Conservation (phyloP, 495 filamentous ascomycete genomes). For the Neurospora discreta region DNA sequence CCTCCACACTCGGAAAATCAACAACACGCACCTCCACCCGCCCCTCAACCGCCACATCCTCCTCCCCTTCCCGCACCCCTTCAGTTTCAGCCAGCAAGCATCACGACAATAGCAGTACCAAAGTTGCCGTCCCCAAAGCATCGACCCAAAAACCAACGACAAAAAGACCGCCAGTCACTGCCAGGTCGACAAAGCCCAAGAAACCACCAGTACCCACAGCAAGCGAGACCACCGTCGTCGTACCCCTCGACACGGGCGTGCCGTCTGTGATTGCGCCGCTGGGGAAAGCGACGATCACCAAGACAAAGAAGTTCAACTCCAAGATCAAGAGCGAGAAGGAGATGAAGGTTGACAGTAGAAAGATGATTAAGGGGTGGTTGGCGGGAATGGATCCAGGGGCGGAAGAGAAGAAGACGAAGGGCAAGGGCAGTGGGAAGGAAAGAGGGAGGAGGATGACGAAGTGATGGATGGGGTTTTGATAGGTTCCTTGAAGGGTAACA, state of each 20-base stretch:
- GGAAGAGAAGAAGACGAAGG: neutral
- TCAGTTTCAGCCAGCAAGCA: neutral
- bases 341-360: slow-evolving; percentile 13
- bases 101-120: neutral
- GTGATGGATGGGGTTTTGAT: neutral
- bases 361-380: slow-evolving; percentile 13
- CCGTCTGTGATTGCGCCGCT: neutral
- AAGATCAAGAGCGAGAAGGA: slow-evolving; percentile 17
- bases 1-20: neutral
- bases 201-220: neutral
- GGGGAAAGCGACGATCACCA: neutral
- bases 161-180: neutral
- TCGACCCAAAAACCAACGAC: neutral
- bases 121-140: neutral
- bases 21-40: neutral
- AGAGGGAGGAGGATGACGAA: neutral
- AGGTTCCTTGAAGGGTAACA: neutral
- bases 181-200: neutral
- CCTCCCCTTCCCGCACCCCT: neutral
- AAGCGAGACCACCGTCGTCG: neutral
- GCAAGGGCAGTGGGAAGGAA: neutral
- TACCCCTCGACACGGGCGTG: neutral
- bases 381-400: slow-evolving; percentile 6
- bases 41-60: neutral
- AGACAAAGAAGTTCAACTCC: slow-evolving; percentile 9